Evolutionary conservation across 176 grass and related monocot genomes (phyloP).

Genomic region (Oryza brachyantha): DNA sequence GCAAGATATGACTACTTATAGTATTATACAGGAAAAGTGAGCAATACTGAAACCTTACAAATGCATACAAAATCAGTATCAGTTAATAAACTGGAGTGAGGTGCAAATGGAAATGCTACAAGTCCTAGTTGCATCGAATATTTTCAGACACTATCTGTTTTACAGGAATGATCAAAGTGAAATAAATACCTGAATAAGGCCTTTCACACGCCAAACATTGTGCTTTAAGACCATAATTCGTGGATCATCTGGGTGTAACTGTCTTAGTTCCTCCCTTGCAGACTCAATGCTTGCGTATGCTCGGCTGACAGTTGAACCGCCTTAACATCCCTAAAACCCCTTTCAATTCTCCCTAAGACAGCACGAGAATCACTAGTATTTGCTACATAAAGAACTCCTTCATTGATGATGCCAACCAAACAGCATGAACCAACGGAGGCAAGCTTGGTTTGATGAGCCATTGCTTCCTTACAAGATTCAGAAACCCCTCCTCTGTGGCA

Average conservation of each 20-base stretch:
- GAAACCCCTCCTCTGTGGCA: constrained; percentile 70
- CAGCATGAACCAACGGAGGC: constrained; percentile 74
- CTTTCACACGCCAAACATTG: constrained; percentile 82
- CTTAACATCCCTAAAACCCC: constrained; percentile 40
- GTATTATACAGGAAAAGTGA: not conserved
- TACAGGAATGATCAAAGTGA: not conserved
- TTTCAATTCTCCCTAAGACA: constrained; percentile 51
- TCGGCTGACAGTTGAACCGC: constrained; percentile 56
- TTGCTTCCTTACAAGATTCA: constrained; percentile 66
- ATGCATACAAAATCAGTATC: not conserved
- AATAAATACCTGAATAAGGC: constrained; percentile 73
- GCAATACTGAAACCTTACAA: not conserved
- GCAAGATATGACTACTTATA: constrained; percentile 17
- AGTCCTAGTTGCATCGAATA: not conserved
- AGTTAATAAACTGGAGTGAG: not conserved
- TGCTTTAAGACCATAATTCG: constrained; percentile 64
- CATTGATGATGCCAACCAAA: constrained; percentile 55
- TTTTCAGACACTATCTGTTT: not conserved
- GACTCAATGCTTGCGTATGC: constrained; percentile 55
- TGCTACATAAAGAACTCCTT: constrained; percentile 60
- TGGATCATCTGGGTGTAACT: constrained; percentile 56
- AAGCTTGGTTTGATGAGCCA: constrained; percentile 54
- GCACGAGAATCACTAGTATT: constrained; percentile 73
- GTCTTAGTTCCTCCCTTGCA: constrained; percentile 58
- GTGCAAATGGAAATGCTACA: not conserved